Conservation (phyloP, 768 basidiomycete species). For the Boletus vermiculosoides region DNA sequence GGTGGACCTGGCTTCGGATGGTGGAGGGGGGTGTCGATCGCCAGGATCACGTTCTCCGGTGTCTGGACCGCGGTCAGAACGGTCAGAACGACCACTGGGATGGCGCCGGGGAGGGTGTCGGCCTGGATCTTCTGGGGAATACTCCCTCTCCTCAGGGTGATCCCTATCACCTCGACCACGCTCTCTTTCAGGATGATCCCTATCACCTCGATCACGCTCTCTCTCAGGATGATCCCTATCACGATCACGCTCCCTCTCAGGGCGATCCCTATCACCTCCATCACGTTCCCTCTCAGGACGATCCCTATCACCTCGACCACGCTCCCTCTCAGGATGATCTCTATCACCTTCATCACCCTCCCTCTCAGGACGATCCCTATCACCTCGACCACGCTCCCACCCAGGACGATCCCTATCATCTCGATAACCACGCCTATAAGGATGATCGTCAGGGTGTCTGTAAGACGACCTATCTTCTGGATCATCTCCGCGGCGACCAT, state of each 20-base stretch:
- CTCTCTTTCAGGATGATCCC: too few relatives aligned
- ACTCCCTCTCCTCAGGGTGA: background rate
- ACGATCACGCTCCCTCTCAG: too few relatives aligned
- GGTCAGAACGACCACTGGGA: conserved; percentile 16
- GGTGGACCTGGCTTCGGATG: conserved; percentile 8
- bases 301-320: too few relatives aligned
- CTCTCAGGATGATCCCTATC: too few relatives aligned
- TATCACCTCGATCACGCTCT: too few relatives aligned
- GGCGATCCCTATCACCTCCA: background rate
- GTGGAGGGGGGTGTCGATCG: conserved; percentile 11
- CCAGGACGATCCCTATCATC: too few relatives aligned
- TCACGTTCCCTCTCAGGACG: background rate
- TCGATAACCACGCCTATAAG: background rate
- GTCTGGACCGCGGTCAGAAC: conserved; percentile 8
- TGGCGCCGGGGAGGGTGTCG: conserved; percentile 2
- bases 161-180: background rate
- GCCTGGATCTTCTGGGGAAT: conserved; percentile 12
- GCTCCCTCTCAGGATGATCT: too few relatives aligned
- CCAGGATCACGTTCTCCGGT: conserved; percentile 14
- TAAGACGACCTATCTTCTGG: conserved; percentile 9
- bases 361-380: background rate
- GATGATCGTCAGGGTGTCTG: too few relatives aligned
- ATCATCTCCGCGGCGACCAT: background rate
- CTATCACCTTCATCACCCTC: too few relatives aligned
- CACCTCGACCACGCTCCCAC: background rate